Evolutionary conservation across 202 grass and related monocot genomes (phyloP).

Genomic region (Panicum hallii): DNA sequence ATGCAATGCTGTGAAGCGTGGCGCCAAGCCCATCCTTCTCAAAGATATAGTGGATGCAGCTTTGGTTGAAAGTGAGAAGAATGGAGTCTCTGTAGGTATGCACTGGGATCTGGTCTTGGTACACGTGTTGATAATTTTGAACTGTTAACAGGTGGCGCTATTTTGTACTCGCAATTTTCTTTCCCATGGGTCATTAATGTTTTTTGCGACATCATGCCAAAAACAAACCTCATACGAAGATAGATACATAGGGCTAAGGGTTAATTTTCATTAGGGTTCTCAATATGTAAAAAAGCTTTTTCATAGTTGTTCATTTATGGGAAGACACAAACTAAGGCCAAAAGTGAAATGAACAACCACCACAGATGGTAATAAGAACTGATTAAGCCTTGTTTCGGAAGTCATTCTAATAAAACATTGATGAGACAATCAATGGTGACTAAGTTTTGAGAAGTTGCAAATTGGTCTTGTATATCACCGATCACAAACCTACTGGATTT

Average conservation of each 20-base stretch:
- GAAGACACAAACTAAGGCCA: background rate
- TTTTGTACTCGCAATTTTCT: background rate
- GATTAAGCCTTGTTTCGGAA: background rate
- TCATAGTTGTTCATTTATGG: background rate
- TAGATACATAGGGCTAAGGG: background rate
- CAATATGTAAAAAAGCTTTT: background rate
- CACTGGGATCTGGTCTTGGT: slow-evolving; percentile 10
- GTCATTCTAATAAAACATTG: slow-evolving; percentile 10
- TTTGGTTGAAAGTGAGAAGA: slow-evolving; percentile 69
- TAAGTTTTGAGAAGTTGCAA: slow-evolving; percentile 25
- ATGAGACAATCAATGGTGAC: background rate
- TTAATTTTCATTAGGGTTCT: background rate
- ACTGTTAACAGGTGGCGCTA: background rate
- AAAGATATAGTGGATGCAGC: slow-evolving; percentile 90
- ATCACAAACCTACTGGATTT: background rate
- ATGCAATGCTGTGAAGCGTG: slow-evolving; percentile 89
- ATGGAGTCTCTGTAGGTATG: slow-evolving; percentile 80
- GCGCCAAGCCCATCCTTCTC: slow-evolving; percentile 73
- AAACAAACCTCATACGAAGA: slow-evolving; percentile 1
- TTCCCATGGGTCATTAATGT: background rate
- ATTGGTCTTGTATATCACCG: slow-evolving; percentile 1
- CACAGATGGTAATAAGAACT: background rate
- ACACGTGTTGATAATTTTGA: background rate
- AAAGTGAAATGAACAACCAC: background rate
- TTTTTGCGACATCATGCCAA: slow-evolving; percentile 1